Conservation (phyloP, 2,329 filamentous ascomycete genomes). For the Calonectria multiphialidica region DNA sequence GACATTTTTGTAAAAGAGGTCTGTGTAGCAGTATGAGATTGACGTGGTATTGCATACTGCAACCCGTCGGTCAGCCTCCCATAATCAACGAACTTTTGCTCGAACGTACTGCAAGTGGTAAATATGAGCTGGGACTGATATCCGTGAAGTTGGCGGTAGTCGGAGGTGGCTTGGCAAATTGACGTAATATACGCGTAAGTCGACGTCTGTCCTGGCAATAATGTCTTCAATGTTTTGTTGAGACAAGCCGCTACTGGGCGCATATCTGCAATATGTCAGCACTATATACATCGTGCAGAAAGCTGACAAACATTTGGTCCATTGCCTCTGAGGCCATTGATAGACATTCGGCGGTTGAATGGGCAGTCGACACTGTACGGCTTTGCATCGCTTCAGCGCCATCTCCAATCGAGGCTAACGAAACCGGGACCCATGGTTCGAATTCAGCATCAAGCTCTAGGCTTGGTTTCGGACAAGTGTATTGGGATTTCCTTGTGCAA, state of each 20-base stretch:
- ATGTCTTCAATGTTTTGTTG: slow-evolving; percentile 1
- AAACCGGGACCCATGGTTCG: slow-evolving; percentile 28
- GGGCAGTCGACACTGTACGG: slow-evolving; percentile 10
- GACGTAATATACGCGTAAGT: neutral
- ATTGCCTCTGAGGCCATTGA: slow-evolving; percentile 8
- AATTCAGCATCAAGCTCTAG: slow-evolving; percentile 26
- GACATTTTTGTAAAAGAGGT: slow-evolving; percentile 25
- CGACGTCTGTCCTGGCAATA: slow-evolving; percentile 12
- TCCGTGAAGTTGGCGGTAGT: neutral
- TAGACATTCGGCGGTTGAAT: slow-evolving; percentile 12
- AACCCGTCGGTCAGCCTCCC: neutral
- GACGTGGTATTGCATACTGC: slow-evolving; percentile 39
- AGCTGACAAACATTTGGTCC: slow-evolving; percentile 9
- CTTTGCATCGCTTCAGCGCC: neutral
- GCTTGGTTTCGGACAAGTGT: slow-evolving; percentile 33
- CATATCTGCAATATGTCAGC: slow-evolving; percentile 1
- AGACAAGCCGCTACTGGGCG: slow-evolving; percentile 3
- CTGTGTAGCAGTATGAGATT: slow-evolving; percentile 36
- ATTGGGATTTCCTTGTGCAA: slow-evolving; percentile 28
- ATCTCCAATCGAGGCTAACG: neutral
- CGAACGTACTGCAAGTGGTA: slow-evolving; percentile 38
- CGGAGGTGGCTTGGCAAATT: slow-evolving; percentile 15
- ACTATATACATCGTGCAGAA: neutral
- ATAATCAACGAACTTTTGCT: neutral
- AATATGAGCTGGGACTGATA: slow-evolving; percentile 29